A percentile compares a stretch with the other conserved stretches of the same genome.
These are phyloP conservation scores for Schoenoplectus tabernaemontani DNA, from an alignment of 202 grass and related monocot genomes.

Conservation along the genomic window DNA sequence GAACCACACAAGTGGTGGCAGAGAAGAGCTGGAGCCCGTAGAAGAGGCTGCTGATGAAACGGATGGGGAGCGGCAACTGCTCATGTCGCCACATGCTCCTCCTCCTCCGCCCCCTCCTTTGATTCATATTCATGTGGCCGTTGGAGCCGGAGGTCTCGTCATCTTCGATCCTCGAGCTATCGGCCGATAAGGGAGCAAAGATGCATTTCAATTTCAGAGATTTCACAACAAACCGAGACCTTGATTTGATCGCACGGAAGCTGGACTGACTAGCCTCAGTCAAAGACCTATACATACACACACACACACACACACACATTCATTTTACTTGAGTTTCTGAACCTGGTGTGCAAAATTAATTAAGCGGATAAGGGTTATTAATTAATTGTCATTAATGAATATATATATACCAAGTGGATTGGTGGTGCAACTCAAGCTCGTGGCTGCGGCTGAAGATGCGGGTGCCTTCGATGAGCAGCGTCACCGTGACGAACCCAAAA, in stretches of 20 bases:
- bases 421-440: slow-evolving; percentile 93
- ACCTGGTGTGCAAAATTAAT: too few relatives aligned
- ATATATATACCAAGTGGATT: slow-evolving; percentile 72
- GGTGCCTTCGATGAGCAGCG: slow-evolving; percentile 67
- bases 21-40: slow-evolving; percentile 20
- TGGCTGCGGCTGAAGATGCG: slow-evolving; percentile 88
- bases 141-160: neutral
- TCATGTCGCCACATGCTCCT: neutral
- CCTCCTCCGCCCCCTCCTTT: too few relatives aligned
- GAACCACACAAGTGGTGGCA: slow-evolving; percentile 18
- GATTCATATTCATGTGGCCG: too few relatives aligned
- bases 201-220: slow-evolving; percentile 51
- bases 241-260: slow-evolving; percentile 33
- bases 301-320: neutral
- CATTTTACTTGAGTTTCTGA: neutral
- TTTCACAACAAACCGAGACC: slow-evolving; percentile 34
- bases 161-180: neutral
- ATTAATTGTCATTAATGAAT: too few relatives aligned
- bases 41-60: slow-evolving; percentile 12
- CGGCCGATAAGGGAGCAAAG: neutral
- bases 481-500: slow-evolving; percentile 61
- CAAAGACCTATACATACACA: slow-evolving; percentile 7
- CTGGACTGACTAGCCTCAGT: slow-evolving; percentile 29
- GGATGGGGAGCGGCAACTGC: slow-evolving; percentile 16
- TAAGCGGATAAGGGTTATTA: too few relatives aligned